A percentile compares a stretch with the other conserved stretches of the same genome.
phyloP scores from a whole-genome alignment of 2,329 filamentous ascomycete genomes.

The Trichoderma gracile region DNA sequence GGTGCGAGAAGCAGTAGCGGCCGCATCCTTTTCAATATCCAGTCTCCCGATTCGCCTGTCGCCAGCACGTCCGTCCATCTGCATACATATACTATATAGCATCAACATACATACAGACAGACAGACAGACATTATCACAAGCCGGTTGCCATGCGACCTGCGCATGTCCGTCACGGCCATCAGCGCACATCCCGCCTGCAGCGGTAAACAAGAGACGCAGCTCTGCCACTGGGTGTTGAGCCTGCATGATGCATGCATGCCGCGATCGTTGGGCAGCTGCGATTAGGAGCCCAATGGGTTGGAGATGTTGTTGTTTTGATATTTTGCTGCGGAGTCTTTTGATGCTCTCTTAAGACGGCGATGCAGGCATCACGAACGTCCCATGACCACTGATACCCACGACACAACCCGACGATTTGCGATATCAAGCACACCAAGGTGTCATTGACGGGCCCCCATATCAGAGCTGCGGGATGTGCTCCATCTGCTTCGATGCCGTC shows the following conservation, averaged over 20 bases:
- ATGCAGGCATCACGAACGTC: not conserved
- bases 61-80: slow-evolving; percentile 14
- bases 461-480: no score
- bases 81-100: not conserved
- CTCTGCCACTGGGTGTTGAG: slow-evolving; percentile 8
- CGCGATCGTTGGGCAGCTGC: slow-evolving; percentile 7
- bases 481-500: not conserved
- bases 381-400: no score
- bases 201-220: slow-evolving; percentile 16
- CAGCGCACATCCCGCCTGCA: slow-evolving; percentile 4
- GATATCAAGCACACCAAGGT: no score
- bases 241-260: slow-evolving; percentile 21
- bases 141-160: slow-evolving; percentile 23
- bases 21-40: slow-evolving; percentile 18
- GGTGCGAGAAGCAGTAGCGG: slow-evolving; percentile 15
- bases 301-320: not conserved
- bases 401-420: no score
- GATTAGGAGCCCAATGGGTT: not conserved
- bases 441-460: no score
- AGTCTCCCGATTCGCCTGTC: slow-evolving; percentile 7
- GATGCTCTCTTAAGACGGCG: not conserved
- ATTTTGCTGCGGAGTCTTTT: not conserved
- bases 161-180: slow-evolving; percentile 1
- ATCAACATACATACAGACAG: no score
- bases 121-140: no score